Conservation (phyloP, 2,329 filamentous ascomycete genomes). For the Rutstroemia sp. region DNA sequence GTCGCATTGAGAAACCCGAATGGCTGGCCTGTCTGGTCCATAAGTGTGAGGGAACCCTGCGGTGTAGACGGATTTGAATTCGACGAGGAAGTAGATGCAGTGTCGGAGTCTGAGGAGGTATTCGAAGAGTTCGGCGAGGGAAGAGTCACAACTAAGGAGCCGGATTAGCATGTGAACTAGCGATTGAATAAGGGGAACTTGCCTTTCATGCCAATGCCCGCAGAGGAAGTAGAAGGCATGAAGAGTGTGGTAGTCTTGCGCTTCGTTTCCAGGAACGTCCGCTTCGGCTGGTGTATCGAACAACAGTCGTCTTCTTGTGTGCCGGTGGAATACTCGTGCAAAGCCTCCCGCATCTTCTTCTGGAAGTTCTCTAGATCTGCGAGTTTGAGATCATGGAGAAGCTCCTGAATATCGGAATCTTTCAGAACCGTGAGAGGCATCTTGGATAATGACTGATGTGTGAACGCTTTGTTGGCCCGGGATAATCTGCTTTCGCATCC, state of each 20-base stretch:
- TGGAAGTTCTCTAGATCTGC: slow-evolving; percentile 48
- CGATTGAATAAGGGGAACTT: slow-evolving; percentile 9
- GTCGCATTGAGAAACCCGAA: slow-evolving; percentile 65
- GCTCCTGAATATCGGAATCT: slow-evolving; percentile 45
- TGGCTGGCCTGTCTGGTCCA: slow-evolving; percentile 53
- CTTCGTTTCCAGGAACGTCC: slow-evolving; percentile 41
- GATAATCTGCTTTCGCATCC: not conserved
- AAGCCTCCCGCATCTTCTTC: slow-evolving; percentile 40
- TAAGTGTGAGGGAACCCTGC: slow-evolving; percentile 60
- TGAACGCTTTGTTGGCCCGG: not conserved
- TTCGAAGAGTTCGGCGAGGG: slow-evolving; percentile 32
- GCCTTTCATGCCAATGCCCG: slow-evolving; percentile 64
- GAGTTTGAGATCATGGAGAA: slow-evolving; percentile 46
- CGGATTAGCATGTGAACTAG: slow-evolving; percentile 9
- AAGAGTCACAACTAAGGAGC: slow-evolving; percentile 53
- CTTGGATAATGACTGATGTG: slow-evolving; percentile 12
- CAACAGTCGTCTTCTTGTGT: slow-evolving; percentile 33
- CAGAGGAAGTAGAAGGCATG: slow-evolving; percentile 62
- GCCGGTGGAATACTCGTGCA: slow-evolving; percentile 56
- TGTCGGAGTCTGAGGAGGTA: slow-evolving; percentile 6
- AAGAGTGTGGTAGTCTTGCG: slow-evolving; percentile 58
- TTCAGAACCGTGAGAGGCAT: slow-evolving; percentile 53
- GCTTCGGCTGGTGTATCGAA: slow-evolving; percentile 47
- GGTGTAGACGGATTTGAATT: slow-evolving; percentile 42
- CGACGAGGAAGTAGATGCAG: slow-evolving; percentile 24